Conservation (phyloP, 2,329 filamentous ascomycete genomes). For the Paramyrothecium roridum region DNA sequence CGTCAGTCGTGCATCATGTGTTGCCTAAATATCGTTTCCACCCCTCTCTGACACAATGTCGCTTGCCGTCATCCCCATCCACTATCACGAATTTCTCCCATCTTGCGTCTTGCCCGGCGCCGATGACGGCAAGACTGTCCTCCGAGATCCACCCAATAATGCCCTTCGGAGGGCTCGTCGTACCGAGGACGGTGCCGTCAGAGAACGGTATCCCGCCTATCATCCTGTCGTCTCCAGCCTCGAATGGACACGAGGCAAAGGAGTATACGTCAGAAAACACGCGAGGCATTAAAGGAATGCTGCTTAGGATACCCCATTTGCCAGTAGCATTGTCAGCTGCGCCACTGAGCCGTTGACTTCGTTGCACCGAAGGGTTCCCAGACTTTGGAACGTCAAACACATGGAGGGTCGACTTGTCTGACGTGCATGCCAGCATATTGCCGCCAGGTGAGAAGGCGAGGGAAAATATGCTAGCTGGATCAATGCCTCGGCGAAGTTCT, state of each 20-base stretch:
- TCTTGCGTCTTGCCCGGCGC: constrained; percentile 73
- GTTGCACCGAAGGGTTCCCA: constrained; percentile 32
- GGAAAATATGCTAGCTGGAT: constrained; percentile 83
- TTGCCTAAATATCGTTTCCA: constrained; percentile 75
- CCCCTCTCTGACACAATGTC: constrained; percentile 66
- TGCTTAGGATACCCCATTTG: constrained; percentile 84
- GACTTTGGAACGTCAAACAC: constrained; percentile 79
- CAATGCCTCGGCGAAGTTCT: constrained; percentile 85
- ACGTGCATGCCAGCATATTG: constrained; percentile 81
- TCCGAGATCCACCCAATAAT: constrained; percentile 82
- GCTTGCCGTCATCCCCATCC: constrained; percentile 65
- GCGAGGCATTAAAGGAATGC: constrained; percentile 78
- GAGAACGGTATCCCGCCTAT: constrained; percentile 40
- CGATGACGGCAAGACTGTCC: constrained; percentile 69
- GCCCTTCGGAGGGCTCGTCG: constrained; percentile 69
- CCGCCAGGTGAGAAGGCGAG: constrained; percentile 83
- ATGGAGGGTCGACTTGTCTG: constrained; percentile 94
- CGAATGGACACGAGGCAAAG: constrained; percentile 76
- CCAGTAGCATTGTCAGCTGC: constrained; percentile 45
- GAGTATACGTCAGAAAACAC: constrained; percentile 90
- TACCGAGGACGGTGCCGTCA: constrained; percentile 44
- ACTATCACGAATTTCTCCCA: constrained; percentile 84
- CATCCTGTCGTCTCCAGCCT: constrained; percentile 71
- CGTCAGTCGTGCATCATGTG: constrained; percentile 17
- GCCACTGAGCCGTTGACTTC: constrained; percentile 22